A percentile compares a stretch with the other conserved stretches of the same genome.
These are phyloP conservation scores for Hanseniaspora nectarophila DNA, from an alignment of 805 yeast species.

Conservation along the genomic window DNA sequence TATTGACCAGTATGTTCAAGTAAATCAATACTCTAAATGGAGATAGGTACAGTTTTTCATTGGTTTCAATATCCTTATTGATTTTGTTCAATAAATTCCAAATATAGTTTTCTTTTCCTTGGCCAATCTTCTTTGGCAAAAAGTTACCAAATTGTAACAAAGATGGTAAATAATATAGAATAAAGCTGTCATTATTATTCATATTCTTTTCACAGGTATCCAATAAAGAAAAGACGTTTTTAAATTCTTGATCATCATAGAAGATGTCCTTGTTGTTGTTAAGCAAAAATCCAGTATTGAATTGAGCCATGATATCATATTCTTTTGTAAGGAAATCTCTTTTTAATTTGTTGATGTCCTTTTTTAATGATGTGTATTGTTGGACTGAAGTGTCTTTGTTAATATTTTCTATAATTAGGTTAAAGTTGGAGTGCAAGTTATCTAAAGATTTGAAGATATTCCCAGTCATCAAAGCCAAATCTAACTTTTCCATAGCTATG, in stretches of 20 bases:
- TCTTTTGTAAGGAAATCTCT: conserved; percentile 51
- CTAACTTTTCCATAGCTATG: background rate
- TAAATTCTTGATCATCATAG: conserved; percentile 17
- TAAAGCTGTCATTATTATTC: conserved; percentile 49
- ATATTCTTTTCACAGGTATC: conserved; percentile 35
- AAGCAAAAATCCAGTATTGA: conserved; percentile 42
- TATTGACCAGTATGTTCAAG: conserved; percentile 43
- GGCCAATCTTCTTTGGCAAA: conserved; percentile 30
- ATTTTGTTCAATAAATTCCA: conserved; percentile 12
- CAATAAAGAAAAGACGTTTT: conserved; percentile 28
- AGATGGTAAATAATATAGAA: conserved; percentile 54
- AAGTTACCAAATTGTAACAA: conserved; percentile 31
- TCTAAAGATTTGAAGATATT: conserved; percentile 45
- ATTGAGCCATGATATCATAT: conserved; percentile 62
- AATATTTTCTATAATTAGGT: conserved; percentile 41
- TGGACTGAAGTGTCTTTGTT: conserved; percentile 46
- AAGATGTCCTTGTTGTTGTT: conserved; percentile 17
- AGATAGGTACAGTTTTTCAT: conserved; percentile 34
- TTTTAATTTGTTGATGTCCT: conserved; percentile 42
- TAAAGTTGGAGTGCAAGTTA: conserved; percentile 45
- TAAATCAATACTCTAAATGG: conserved; percentile 41
- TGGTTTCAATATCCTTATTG: conserved; percentile 16
- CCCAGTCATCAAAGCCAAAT: conserved; percentile 26
- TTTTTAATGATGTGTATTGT: conserved; percentile 34
- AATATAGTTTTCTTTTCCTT: conserved; percentile 15